These are phyloP conservation scores for Pyronema omphalodes DNA, from an alignment of 495 filamentous ascomycete genomes.

Conservation along the genomic window DNA sequence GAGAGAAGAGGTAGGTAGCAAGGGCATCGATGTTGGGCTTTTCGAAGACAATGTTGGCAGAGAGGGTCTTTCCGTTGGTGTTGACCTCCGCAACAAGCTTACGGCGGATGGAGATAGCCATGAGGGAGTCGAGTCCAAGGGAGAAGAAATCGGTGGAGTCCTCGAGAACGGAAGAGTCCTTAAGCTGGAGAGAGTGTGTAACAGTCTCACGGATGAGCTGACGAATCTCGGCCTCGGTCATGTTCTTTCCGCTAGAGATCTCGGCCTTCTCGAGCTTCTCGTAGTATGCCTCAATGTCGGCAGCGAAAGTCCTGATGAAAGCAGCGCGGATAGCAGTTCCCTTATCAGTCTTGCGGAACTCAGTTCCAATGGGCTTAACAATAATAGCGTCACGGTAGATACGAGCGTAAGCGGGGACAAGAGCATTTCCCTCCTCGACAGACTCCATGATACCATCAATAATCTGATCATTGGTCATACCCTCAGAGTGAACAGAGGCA, in stretches of 20 bases:
- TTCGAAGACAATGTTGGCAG: constrained; percentile 10
- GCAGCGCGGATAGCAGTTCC: constrained; percentile 13
- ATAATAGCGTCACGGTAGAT: constrained; percentile 16
- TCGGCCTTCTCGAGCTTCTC: constrained; percentile 3
- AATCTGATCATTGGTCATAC: constrained; percentile 8
- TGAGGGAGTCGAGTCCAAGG: constrained; percentile 41
- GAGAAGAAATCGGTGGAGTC: constrained; percentile 35
- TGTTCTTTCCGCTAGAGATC: constrained; percentile 1
- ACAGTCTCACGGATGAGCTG: constrained; percentile 6
- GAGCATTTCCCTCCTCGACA: constrained; percentile 10
- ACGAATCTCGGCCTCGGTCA: constrained; percentile 6
- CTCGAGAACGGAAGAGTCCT: not conserved
- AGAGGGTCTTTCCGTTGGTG: constrained; percentile 2
- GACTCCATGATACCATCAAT: constrained; percentile 9
- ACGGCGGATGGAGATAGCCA: constrained; percentile 38
- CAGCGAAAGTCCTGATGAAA: constrained; percentile 13
- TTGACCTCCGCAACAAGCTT: constrained; percentile 24
- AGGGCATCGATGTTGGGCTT: constrained; percentile 26
- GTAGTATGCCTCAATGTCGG: constrained; percentile 15
- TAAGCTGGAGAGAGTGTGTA: constrained; percentile 3
- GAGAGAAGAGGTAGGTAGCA: constrained; percentile 24
- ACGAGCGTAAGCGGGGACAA: constrained; percentile 17
- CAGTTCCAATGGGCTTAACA: constrained; percentile 4
- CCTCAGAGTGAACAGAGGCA: constrained; percentile 1
- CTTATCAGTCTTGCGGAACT: constrained; percentile 18